These are phyloP conservation scores for Ogataea corticis DNA, from an alignment of 805 yeast species.

Conservation along the genomic window DNA sequence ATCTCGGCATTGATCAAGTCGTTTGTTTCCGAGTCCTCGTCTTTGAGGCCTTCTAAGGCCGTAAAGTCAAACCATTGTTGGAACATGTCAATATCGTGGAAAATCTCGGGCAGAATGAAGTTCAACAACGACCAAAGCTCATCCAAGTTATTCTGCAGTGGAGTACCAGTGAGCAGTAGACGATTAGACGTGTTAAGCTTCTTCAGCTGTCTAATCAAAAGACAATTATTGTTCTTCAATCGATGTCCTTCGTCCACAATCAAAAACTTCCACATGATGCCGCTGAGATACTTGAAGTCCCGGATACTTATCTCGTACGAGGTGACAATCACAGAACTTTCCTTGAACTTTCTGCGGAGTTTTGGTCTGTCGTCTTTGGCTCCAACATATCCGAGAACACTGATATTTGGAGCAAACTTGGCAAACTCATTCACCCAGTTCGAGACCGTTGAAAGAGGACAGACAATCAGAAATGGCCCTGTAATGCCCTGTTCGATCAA, in stretches of 20 bases:
- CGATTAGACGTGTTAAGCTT: constrained; percentile 68
- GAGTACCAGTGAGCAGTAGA: constrained; percentile 90
- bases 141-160: constrained; percentile 84
- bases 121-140: constrained; percentile 93
- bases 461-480: constrained; percentile 79
- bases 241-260: constrained; percentile 97
- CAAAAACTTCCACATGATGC: constrained; percentile 71
- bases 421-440: constrained; percentile 81
- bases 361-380: constrained; percentile 53
- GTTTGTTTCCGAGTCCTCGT: constrained; percentile 38
- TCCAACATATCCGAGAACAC: constrained; percentile 67
- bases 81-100: constrained; percentile 84
- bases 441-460: constrained; percentile 80
- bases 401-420: constrained; percentile 70
- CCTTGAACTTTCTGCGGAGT: constrained; percentile 36
- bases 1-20: constrained; percentile 57
- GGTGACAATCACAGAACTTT: constrained; percentile 63
- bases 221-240: constrained; percentile 79
- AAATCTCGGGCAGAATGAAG: constrained; percentile 89
- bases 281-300: constrained; percentile 59
- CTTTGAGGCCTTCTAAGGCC: constrained; percentile 46
- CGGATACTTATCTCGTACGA: constrained; percentile 79
- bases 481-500: constrained; percentile 73
- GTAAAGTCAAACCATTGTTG: constrained; percentile 94
- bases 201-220: constrained; percentile 70